These are phyloP conservation scores for Endotrypanum monterogeii DNA, from an alignment of 208 protist genomes.

Conservation along the genomic window DNA sequence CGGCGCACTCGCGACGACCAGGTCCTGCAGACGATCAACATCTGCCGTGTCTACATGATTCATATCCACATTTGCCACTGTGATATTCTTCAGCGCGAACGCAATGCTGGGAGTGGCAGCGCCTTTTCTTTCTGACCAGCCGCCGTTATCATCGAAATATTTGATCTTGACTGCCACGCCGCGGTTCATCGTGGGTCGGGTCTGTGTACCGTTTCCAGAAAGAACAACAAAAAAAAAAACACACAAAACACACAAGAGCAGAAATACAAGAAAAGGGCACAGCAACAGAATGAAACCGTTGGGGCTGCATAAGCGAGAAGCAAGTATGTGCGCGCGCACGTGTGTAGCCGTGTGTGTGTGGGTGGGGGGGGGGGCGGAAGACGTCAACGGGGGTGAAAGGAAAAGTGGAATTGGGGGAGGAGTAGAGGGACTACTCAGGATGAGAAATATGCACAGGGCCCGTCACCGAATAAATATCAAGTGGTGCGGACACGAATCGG, in stretches of 20 bases:
- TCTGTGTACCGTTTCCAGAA: not conserved
- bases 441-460: not conserved
- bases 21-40: slow-evolving; percentile 60
- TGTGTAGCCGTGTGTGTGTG: not conserved
- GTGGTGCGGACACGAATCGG: not conserved
- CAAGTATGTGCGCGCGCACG: not conserved
- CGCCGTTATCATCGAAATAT: slow-evolving; percentile 67
- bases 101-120: slow-evolving; percentile 17
- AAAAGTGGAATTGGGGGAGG: not conserved
- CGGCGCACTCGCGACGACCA: slow-evolving; percentile 46
- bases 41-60: slow-evolving; percentile 40
- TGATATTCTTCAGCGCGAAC: slow-evolving; percentile 45
- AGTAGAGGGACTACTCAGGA: not conserved
- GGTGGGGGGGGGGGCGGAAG: not conserved
- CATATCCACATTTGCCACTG: slow-evolving; percentile 70
- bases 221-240: not conserved
- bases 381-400: not conserved
- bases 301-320: not conserved
- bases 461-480: not conserved
- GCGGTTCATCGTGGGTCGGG: slow-evolving; percentile 17
- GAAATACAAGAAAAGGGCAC: too few species aligned
- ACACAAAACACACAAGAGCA: not conserved
- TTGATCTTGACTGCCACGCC: slow-evolving; percentile 55
- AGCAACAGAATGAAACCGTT: not conserved
- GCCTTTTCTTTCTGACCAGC: slow-evolving; percentile 63